Conservation (phyloP, 495 filamentous ascomycete species). For the Neurospora hispaniola region DNA sequence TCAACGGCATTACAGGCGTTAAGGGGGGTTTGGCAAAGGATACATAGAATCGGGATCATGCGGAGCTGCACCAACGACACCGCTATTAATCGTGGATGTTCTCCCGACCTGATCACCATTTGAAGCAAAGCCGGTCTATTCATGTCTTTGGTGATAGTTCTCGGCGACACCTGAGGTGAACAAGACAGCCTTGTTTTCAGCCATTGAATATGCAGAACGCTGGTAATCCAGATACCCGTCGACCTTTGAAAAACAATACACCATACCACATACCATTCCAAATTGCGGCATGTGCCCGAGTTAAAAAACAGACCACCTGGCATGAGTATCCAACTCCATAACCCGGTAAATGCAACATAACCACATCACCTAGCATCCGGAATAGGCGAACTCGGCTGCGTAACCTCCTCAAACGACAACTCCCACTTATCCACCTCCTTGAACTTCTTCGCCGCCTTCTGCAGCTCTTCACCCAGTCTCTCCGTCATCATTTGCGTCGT, state of each 20-base stretch:
- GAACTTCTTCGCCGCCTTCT: conserved; percentile 37
- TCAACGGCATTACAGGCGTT: not conserved
- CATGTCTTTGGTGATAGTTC: not conserved
- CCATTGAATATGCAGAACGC: conserved; percentile 1
- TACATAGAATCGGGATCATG: no score
- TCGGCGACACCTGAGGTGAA: not conserved
- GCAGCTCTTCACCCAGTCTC: conserved; percentile 31
- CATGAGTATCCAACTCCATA: not conserved
- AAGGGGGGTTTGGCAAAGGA: no score
- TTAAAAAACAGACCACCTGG: no score
- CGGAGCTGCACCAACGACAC: no score
- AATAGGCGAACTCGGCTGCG: conserved; percentile 21
- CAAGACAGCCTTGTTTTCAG: not conserved
- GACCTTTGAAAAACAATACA: not conserved
- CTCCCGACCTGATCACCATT: no score
- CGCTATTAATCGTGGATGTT: no score
- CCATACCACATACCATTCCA: not conserved
- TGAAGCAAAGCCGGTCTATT: not conserved
- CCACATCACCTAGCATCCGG: conserved; percentile 23
- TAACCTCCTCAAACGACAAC: conserved; percentile 36
- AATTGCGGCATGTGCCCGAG: no score
- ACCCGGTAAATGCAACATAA: not conserved
- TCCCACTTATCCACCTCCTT: conserved; percentile 42
- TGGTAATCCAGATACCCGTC: conserved; percentile 5
- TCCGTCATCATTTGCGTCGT: conserved; percentile 21